phyloP scores from a whole-genome alignment of 208 protist genomes.

The Acanthamoeba lenticulata region DNA sequence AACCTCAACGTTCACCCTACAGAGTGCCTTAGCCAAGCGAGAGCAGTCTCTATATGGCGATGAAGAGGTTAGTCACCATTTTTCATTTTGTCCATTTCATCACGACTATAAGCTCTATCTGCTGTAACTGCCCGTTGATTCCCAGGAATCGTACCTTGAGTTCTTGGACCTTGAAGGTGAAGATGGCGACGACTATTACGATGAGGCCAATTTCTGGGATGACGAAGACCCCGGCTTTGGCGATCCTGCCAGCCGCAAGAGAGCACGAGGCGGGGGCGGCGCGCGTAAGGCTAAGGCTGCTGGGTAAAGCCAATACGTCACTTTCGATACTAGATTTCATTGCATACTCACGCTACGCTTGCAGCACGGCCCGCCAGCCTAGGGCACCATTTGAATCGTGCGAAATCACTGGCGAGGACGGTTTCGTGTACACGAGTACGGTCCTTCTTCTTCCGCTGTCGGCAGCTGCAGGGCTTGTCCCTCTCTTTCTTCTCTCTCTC shows the following conservation, averaged over 20 bases:
- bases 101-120: neutral
- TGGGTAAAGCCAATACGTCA: no score
- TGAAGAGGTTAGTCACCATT: conserved; percentile 27
- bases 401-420: conserved; percentile 46
- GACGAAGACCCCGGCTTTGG: conserved; percentile 41
- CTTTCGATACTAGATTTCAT: no score
- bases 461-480: no score
- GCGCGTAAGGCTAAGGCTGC: neutral
- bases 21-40: neutral
- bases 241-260: neutral
- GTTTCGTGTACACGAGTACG: conserved; percentile 52
- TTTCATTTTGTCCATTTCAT: neutral
- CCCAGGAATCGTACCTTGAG: conserved; percentile 10
- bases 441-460: neutral
- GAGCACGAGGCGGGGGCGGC: neutral
- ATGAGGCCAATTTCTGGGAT: conserved; percentile 66
- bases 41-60: conserved; percentile 43
- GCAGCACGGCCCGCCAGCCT: neutral
- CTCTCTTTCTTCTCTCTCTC: neutral
- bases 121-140: neutral
- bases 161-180: conserved; percentile 32
- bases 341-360: no score
- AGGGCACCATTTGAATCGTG: conserved; percentile 18
- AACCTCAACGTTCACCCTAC: conserved; percentile 65
- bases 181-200: conserved; percentile 32